phyloP scores from a whole-genome alignment of 306 rosid species.

The Malus sieversii region DNA sequence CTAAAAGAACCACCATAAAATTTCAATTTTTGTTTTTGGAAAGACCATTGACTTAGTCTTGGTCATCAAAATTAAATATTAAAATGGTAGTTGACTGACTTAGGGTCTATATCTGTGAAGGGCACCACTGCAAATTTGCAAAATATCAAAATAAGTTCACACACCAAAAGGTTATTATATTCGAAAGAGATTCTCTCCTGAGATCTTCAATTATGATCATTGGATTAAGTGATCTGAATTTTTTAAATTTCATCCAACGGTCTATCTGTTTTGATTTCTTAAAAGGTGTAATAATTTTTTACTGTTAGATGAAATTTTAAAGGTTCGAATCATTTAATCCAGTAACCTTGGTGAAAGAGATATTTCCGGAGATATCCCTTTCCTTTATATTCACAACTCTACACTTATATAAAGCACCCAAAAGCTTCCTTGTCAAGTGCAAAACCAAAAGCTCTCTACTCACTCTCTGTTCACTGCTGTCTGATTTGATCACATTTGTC shows the following conservation, averaged over 20 bases:
- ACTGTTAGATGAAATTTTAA: accelerated
- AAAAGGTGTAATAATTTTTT: no score
- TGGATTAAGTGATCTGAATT: no score
- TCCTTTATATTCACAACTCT: neutral
- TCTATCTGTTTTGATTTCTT: no score
- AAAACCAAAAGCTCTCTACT: neutral
- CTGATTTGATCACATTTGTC: neutral
- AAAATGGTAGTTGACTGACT: neutral
- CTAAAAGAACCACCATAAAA: neutral
- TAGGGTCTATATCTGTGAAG: neutral
- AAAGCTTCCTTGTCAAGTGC: neutral
- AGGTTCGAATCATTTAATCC: accelerated
- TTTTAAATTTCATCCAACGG: accelerated
- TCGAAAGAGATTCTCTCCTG: no score
- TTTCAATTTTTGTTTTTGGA: neutral
- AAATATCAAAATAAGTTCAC: neutral
- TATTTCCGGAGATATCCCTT: neutral
- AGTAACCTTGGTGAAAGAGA: accelerated
- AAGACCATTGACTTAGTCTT: neutral
- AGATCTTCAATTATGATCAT: accelerated
- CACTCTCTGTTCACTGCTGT: neutral
- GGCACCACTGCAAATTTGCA: neutral
- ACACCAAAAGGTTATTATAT: neutral
- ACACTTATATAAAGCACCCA: neutral
- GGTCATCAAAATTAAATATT: neutral